Percentiles rank a stretch among this genome's conserved stretches.
These are phyloP conservation scores for Quillaja saponaria DNA, from an alignment of 306 rosid species.

Conservation along the genomic window DNA sequence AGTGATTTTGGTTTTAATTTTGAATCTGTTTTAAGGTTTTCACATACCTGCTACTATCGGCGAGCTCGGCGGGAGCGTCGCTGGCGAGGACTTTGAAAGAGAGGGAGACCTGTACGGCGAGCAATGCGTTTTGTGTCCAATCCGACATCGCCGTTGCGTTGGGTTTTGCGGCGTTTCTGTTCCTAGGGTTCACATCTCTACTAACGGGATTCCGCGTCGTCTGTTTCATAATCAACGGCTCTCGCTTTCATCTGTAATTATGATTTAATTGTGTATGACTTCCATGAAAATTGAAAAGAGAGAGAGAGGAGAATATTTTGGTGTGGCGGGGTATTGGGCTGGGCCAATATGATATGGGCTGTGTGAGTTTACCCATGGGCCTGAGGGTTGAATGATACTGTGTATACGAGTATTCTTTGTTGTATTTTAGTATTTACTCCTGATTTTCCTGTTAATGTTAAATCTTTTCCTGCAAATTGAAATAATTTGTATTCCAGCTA, in stretches of 20 bases:
- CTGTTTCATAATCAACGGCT: constrained; percentile 79
- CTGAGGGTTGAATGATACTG: too few relatives aligned
- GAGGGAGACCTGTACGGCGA: constrained; percentile 65
- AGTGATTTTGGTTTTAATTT: too few relatives aligned
- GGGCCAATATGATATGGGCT: too few relatives aligned
- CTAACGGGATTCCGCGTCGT: constrained; percentile 88
- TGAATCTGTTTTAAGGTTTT: constrained; percentile 72
- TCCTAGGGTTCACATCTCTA: constrained; percentile 78
- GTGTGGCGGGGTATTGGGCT: constrained; percentile 38
- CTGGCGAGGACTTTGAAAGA: constrained; percentile 52
- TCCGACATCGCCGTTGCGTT: constrained; percentile 64
- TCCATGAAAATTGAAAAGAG: background rate
- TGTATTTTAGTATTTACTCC: too few relatives aligned
- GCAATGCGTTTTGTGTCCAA: constrained; percentile 73
- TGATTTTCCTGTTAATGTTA: too few relatives aligned
- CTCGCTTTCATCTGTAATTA: constrained; percentile 73
- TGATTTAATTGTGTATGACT: rapidly evolving
- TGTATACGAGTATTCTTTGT: too few relatives aligned
- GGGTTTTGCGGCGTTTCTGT: constrained; percentile 80
- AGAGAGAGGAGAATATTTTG: constrained; percentile 28
- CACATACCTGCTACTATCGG: constrained; percentile 79
- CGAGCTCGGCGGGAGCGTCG: constrained; percentile 92
- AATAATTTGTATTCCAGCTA: too few relatives aligned
- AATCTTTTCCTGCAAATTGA: too few relatives aligned
- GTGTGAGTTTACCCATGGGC: too few relatives aligned